phyloP scores from a whole-genome alignment of 129 eudicot genomes.

The Apium graveolens region DNA sequence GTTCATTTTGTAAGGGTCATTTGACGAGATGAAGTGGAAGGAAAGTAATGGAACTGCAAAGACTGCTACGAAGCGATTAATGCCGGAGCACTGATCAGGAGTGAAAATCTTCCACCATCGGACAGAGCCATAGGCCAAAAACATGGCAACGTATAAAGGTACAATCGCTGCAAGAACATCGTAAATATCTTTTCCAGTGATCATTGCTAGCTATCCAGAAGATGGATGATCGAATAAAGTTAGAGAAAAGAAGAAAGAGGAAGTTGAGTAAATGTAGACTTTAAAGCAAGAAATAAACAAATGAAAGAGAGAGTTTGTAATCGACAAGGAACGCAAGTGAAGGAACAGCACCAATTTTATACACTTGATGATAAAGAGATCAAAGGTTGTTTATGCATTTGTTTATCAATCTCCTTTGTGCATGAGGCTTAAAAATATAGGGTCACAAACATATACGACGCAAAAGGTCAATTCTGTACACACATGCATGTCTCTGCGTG shows the following conservation, averaged over 20 bases:
- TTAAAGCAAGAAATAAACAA: neutral
- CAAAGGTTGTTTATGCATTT: neutral
- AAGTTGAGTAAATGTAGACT: neutral
- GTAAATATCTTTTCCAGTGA: constrained; percentile 82
- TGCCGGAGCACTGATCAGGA: constrained; percentile 96
- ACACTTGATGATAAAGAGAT: neutral
- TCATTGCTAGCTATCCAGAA: constrained; percentile 31
- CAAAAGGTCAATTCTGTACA: neutral
- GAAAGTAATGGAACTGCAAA: constrained; percentile 89
- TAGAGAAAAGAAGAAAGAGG: neutral
- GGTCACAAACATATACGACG: neutral
- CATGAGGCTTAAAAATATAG: neutral
- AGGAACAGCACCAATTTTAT: neutral
- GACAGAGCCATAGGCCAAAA: constrained; percentile 88
- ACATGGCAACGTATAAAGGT: constrained; percentile 87
- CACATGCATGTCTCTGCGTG: neutral
- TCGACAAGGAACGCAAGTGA: neutral
- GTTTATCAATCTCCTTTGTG: neutral
- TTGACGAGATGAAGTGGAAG: constrained; percentile 91
- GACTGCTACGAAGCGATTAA: constrained; percentile 89
- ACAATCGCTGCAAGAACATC: constrained; percentile 83
- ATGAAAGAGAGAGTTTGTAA: neutral
- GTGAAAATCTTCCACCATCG: constrained; percentile 98
- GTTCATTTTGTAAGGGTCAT: constrained; percentile 71
- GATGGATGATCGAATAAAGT: neutral